These are phyloP conservation scores for Pleurotus platypus DNA, from an alignment of 768 basidiomycete genomes.

Conservation along the genomic window DNA sequence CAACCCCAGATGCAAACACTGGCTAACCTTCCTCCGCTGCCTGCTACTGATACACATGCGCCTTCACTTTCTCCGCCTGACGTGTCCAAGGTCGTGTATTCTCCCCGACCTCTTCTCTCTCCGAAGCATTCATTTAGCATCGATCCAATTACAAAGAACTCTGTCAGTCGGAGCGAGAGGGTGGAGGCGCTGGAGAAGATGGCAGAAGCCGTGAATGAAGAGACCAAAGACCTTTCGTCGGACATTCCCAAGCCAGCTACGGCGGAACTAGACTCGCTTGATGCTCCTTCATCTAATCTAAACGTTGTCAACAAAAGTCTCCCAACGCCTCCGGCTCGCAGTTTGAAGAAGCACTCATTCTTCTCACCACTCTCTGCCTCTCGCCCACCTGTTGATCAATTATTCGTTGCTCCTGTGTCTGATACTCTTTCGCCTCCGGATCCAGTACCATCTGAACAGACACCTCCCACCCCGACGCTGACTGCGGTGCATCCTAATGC, in stretches of 20 bases:
- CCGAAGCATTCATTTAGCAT: constrained; percentile 55
- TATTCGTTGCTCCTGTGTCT: constrained; percentile 12
- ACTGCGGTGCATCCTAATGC: constrained; percentile 38
- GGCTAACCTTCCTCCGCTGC: constrained; percentile 9
- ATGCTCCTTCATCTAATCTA: background rate
- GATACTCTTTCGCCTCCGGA: background rate
- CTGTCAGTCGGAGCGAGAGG: constrained; percentile 47
- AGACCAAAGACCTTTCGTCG: constrained; percentile 30
- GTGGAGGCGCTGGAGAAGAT: constrained; percentile 72
- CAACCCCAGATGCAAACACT: background rate
- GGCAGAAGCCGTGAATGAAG: constrained; percentile 52
- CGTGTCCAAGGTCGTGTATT: constrained; percentile 39
- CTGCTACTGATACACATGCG: background rate
- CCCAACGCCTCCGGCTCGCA: constrained; percentile 54
- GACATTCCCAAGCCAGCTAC: constrained; percentile 28
- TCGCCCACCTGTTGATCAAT: constrained; percentile 26
- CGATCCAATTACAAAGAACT: constrained; percentile 32
- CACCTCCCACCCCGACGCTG: constrained; percentile 52
- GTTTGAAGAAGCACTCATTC: constrained; percentile 26
- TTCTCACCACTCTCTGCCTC: constrained; percentile 8
- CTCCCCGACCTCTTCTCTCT: constrained; percentile 67
- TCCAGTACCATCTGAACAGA: constrained; percentile 24
- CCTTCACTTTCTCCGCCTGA: constrained; percentile 21
- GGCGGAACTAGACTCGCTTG: background rate
- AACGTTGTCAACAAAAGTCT: constrained; percentile 50